Evolutionary conservation across 2,329 filamentous ascomycete genomes (phyloP).

Genomic region (Exophiala aquamarina): DNA sequence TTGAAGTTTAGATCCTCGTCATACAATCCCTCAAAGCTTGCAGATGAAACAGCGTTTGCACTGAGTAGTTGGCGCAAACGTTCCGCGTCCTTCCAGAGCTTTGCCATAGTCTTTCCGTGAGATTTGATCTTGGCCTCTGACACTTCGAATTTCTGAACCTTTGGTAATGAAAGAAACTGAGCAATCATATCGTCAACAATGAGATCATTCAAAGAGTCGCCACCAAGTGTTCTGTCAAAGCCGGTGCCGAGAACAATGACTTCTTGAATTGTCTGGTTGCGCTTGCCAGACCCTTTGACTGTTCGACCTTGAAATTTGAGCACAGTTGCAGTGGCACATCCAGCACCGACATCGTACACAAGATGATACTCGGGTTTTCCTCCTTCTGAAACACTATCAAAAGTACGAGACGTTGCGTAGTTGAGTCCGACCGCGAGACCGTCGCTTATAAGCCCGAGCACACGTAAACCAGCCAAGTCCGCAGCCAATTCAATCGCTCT

Average conservation of each 20-base stretch:
- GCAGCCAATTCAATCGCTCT: slow-evolving; percentile 81
- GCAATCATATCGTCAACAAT: slow-evolving; percentile 86
- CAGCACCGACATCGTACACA: slow-evolving; percentile 97
- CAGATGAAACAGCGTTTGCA: slow-evolving; percentile 79
- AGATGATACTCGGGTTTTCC: slow-evolving; percentile 87
- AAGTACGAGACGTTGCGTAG: slow-evolving; percentile 88
- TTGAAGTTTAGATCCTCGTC: slow-evolving; percentile 92
- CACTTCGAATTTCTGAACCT: slow-evolving; percentile 49
- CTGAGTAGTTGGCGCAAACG: slow-evolving; percentile 84
- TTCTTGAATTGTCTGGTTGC: slow-evolving; percentile 96
- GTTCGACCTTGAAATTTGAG: slow-evolving; percentile 84
- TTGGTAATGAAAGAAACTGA: slow-evolving; percentile 71
- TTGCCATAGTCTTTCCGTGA: slow-evolving; percentile 82
- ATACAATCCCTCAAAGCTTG: slow-evolving; percentile 78
- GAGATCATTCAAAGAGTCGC: slow-evolving; percentile 82
- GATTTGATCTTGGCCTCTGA: slow-evolving; percentile 63
- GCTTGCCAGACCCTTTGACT: slow-evolving; percentile 83
- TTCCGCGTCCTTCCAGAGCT: slow-evolving; percentile 91
- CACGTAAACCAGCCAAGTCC: slow-evolving; percentile 81
- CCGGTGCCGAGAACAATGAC: slow-evolving; percentile 83
- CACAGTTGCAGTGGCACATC: slow-evolving; percentile 86
- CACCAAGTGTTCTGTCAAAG: slow-evolving; percentile 88
- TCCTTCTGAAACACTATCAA: slow-evolving; percentile 79
- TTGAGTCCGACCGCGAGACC: slow-evolving; percentile 90
- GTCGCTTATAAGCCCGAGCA: slow-evolving; percentile 82